Percentiles rank a stretch among this genome's conserved stretches.
phyloP scores from a whole-genome alignment of 805 yeast genomes.

The Sugiyamaella floridensis region DNA sequence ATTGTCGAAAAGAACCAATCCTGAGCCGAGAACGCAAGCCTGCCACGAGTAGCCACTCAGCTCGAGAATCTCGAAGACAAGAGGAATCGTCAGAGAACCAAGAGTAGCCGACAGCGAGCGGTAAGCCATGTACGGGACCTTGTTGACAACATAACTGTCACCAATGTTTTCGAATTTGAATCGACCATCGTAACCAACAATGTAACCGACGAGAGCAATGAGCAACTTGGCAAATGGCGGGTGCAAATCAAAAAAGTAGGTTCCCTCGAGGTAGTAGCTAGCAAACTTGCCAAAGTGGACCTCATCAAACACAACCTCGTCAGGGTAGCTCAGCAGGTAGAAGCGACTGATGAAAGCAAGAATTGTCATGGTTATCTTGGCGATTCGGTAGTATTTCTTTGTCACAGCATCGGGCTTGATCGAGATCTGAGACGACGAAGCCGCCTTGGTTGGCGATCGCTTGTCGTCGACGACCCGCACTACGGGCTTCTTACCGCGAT shows the following conservation, averaged over 20 bases:
- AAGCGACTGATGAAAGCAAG: conserved; percentile 69
- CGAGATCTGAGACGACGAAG: not conserved
- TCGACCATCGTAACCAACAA: conserved; percentile 84
- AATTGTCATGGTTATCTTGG: conserved; percentile 41
- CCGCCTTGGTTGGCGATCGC: not conserved
- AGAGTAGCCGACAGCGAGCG: conserved; percentile 73
- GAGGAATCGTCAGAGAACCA: conserved; percentile 76
- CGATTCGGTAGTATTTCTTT: not conserved
- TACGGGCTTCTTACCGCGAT: not conserved
- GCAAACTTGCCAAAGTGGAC: conserved; percentile 47
- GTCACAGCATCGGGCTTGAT: not conserved
- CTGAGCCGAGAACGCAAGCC: conserved; percentile 69
- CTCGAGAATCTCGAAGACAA: conserved; percentile 78
- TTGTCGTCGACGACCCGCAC: not conserved
- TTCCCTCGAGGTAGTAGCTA: conserved; percentile 61
- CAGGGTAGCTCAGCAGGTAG: conserved; percentile 63
- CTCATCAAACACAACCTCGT: conserved; percentile 56
- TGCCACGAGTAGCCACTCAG: conserved; percentile 74
- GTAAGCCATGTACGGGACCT: conserved; percentile 81
- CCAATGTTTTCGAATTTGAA: conserved; percentile 91
- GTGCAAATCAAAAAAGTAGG: conserved; percentile 92
- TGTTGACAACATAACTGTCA: conserved; percentile 64
- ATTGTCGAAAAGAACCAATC: conserved; percentile 75
- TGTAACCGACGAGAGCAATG: conserved; percentile 83
- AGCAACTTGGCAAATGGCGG: conserved; percentile 96